Conservation (phyloP, 202 grass and related monocot species). For the Hordeum pubiflorum region DNA sequence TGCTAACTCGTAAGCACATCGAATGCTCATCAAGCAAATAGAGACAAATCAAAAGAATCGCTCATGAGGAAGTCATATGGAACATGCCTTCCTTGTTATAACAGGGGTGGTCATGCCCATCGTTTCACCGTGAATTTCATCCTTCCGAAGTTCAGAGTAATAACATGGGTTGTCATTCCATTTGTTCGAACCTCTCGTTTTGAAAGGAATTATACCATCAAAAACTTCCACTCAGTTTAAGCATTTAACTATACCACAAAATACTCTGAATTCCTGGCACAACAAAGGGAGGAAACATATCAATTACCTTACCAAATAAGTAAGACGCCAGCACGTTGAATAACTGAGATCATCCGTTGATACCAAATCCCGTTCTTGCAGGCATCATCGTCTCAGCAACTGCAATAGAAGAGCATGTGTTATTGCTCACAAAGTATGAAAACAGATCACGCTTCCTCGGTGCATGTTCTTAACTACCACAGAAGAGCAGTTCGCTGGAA, state of each 20-base stretch:
- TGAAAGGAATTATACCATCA: slow-evolving; percentile 29
- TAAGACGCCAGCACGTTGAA: slow-evolving; percentile 73
- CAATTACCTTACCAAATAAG: slow-evolving; percentile 97
- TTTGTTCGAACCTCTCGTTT: slow-evolving; percentile 60
- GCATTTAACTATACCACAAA: too few relatives aligned
- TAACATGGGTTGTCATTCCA: slow-evolving; percentile 96
- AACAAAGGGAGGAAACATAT: not conserved
- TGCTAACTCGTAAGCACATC: not conserved
- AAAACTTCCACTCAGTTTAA: too few relatives aligned
- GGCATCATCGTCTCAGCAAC: slow-evolving; percentile 71
- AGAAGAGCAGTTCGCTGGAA: not conserved
- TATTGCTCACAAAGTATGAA: not conserved
- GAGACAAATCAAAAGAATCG: not conserved
- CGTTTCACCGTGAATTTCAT: slow-evolving; percentile 32
- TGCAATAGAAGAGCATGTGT: not conserved
- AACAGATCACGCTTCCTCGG: not conserved
- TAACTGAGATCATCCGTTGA: slow-evolving; percentile 63
- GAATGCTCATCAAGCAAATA: not conserved
- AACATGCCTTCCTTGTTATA: slow-evolving; percentile 57
- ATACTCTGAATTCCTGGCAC: not conserved
- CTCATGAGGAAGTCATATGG: not conserved
- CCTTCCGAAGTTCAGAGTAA: slow-evolving; percentile 33
- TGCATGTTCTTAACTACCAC: not conserved
- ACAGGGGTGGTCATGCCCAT: slow-evolving; percentile 98
- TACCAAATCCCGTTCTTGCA: slow-evolving; percentile 68